phyloP scores from a whole-genome alignment of 495 filamentous ascomycete species.

The Bacidia gigantensis region DNA sequence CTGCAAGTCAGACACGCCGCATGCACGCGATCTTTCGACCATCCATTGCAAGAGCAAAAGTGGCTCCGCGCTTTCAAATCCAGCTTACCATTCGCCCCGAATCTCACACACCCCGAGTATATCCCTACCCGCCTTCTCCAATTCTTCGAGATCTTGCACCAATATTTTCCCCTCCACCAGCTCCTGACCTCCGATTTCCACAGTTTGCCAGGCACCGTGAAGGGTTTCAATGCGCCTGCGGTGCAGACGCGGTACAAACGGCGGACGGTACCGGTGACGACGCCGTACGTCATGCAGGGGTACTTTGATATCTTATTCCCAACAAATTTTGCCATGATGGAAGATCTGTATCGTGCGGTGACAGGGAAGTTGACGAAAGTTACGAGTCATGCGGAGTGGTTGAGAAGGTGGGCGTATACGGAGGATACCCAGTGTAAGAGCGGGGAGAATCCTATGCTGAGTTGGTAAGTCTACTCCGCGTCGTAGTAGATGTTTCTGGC shows the following conservation, averaged over 20 bases:
- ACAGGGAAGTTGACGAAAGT: constrained; percentile 83
- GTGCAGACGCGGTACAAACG: constrained; percentile 88
- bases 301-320: constrained; percentile 99
- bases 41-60: constrained; percentile 39
- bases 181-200: constrained; percentile 87
- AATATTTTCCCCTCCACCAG: constrained; percentile 77
- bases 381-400: constrained; percentile 77
- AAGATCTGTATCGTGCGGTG: constrained; percentile 78
- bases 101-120: constrained; percentile 73
- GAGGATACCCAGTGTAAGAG: constrained; percentile 77
- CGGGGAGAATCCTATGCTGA: constrained; percentile 86
- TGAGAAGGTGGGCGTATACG: constrained; percentile 74
- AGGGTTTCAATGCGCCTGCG: constrained; percentile 79
- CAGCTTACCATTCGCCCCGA: constrained; percentile 52
- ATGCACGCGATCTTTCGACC: constrained; percentile 39
- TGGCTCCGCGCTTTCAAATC: constrained; percentile 43
- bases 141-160: constrained; percentile 81
- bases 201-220: constrained; percentile 63
- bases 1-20: constrained; percentile 60
- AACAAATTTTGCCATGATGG: constrained; percentile 78
- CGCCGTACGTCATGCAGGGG: constrained; percentile 85
- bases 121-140: constrained; percentile 89
- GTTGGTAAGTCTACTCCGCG: constrained; percentile 47
- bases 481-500: constrained; percentile 41
- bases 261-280: constrained; percentile 73